Conservation (phyloP, 208 protist species). For the Herpetomonas tarakana region DNA sequence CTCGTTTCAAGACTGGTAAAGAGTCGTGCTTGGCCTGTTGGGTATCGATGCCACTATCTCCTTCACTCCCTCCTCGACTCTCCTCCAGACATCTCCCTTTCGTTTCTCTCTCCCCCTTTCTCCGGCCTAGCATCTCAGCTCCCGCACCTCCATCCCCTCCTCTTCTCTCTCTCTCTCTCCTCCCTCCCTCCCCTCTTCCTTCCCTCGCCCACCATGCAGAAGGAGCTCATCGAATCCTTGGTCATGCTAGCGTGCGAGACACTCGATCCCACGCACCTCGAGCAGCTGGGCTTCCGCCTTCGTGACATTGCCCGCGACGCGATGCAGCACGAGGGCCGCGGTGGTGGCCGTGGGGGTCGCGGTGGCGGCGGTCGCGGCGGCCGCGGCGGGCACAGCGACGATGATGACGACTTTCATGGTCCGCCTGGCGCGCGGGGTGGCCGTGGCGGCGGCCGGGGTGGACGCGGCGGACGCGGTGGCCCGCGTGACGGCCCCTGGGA, state of each 20-base stretch:
- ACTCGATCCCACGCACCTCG: conserved; percentile 26
- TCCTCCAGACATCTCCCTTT: neutral
- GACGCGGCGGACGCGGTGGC: neutral
- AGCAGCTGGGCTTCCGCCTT: conserved; percentile 23
- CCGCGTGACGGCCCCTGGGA: conserved; percentile 7
- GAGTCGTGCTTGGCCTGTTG: no score
- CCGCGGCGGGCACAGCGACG: neutral
- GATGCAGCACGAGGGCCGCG: conserved; percentile 7
- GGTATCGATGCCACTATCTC: no score
- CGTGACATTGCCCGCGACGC: conserved; percentile 18
- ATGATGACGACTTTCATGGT: conserved; percentile 9
- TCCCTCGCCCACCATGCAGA: conserved; percentile 18
- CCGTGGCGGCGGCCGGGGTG: conserved; percentile 6
- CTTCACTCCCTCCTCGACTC: conserved; percentile 4
- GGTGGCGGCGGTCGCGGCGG: conserved; percentile 15
- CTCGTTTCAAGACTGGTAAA: no score
- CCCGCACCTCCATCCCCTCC: neutral
- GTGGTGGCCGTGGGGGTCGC: conserved; percentile 4
- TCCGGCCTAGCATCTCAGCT: neutral
- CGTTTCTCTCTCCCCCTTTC: neutral
- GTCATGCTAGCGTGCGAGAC: conserved; percentile 28
- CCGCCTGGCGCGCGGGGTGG: conserved; percentile 1
- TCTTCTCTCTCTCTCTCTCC: no score
- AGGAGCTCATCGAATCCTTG: conserved; percentile 29
- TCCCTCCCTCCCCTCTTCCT: no score